Percentiles rank a stretch among this genome's conserved stretches.
Conservation (phyloP, 1,284 basidiomycete genomes). For the Puccinia sorghi region DNA sequence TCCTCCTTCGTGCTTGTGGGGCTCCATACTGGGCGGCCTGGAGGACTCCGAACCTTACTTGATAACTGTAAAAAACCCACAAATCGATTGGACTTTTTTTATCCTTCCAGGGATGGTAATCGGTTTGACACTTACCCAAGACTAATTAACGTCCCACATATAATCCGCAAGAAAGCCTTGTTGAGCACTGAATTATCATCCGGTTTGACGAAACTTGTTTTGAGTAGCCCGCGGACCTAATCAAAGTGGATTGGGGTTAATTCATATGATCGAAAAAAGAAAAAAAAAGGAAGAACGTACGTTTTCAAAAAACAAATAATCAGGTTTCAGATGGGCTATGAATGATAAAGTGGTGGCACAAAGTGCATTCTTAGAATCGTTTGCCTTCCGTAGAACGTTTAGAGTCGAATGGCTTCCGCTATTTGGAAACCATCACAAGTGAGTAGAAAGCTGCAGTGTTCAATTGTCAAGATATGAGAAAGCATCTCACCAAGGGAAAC, state of each 20-base stretch:
- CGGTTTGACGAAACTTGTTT: slow-evolving; percentile 26
- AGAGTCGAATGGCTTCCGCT: slow-evolving; percentile 44
- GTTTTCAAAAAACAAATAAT: slow-evolving; percentile 44
- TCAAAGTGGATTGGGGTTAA: background rate
- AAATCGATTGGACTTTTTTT: background rate
- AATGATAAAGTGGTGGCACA: slow-evolving; percentile 39
- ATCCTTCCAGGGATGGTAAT: no score
- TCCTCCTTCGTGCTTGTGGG: slow-evolving; percentile 34
- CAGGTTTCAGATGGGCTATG: slow-evolving; percentile 23
- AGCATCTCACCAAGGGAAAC: slow-evolving; percentile 35
- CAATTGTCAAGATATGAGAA: background rate
- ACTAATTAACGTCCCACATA: slow-evolving; percentile 26
- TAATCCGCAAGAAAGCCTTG: slow-evolving; percentile 32
- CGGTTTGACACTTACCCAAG: slow-evolving; percentile 9
- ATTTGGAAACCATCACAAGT: background rate
- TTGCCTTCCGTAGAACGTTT: slow-evolving; percentile 27
- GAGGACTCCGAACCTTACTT: slow-evolving; percentile 34
- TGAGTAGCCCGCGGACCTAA: slow-evolving; percentile 37
- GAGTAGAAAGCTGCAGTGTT: background rate
- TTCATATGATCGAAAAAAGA: background rate
- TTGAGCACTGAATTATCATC: background rate
- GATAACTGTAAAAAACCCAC: slow-evolving; percentile 11
- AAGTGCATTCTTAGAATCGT: slow-evolving; percentile 37
- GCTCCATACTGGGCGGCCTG: slow-evolving; percentile 41
- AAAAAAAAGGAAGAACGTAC: background rate